phyloP scores from a whole-genome alignment of 441 rosid species.

The Euphorbia corollata region DNA sequence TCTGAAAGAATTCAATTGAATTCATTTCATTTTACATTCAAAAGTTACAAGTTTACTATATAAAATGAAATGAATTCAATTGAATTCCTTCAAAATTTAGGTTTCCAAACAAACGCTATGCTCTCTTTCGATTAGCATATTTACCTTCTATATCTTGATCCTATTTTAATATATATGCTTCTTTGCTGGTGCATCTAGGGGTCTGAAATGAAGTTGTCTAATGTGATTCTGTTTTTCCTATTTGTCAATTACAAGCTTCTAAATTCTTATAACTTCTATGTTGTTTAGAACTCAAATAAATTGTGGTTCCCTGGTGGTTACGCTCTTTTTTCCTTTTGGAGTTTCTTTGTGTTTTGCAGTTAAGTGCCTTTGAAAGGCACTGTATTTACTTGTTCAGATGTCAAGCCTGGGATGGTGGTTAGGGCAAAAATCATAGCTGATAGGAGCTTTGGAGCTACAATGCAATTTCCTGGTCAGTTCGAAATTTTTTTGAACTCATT shows the following conservation, averaged over 20 bases:
- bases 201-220: not conserved
- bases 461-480: slow-evolving; percentile 92
- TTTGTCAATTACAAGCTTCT: not conserved
- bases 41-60: too few relatives aligned
- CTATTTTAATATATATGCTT: not conserved
- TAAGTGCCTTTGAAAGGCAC: slow-evolving; percentile 90
- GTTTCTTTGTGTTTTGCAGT: slow-evolving; percentile 45
- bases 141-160: too few relatives aligned
- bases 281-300: too few relatives aligned
- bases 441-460: slow-evolving; percentile 88
- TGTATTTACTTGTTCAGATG: slow-evolving; percentile 88
- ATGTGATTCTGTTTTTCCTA: too few relatives aligned
- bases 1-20: too few relatives aligned
- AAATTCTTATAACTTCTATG: not conserved
- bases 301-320: not conserved
- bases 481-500: too few relatives aligned
- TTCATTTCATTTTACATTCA: too few relatives aligned
- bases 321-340: not conserved
- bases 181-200: not conserved
- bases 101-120: too few relatives aligned
- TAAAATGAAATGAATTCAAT: too few relatives aligned
- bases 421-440: slow-evolving; percentile 70
- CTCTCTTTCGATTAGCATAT: too few relatives aligned
- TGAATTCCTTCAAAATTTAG: too few relatives aligned
- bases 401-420: slow-evolving; percentile 93